Evolutionary conservation across 2,329 filamentous ascomycete genomes (phyloP).

Genomic region (Alternaria gansuensis): DNA sequence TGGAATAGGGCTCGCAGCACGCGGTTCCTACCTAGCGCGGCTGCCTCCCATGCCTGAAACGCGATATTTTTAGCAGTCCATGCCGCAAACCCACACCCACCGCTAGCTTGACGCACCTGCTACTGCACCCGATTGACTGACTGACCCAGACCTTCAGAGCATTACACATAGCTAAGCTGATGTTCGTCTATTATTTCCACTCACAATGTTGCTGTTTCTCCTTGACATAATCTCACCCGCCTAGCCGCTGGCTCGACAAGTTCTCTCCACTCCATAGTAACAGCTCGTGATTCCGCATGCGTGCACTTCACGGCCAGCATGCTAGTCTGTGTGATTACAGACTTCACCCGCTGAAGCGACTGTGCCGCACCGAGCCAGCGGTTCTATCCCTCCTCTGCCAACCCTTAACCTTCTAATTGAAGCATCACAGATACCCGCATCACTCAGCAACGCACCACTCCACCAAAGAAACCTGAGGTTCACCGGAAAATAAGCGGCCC

Average conservation of each 20-base stretch:
- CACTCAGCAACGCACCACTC: slow-evolving; percentile 4
- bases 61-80: slow-evolving; percentile 32
- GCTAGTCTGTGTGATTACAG: slow-evolving; percentile 16
- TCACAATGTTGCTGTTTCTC: slow-evolving; percentile 3
- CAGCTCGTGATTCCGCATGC: slow-evolving; percentile 27
- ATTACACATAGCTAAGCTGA: slow-evolving; percentile 29
- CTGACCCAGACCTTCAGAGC: slow-evolving; percentile 22
- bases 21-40: slow-evolving; percentile 27
- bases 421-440: slow-evolving; percentile 16
- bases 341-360: slow-evolving; percentile 22
- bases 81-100: slow-evolving; percentile 20
- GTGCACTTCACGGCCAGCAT: slow-evolving; percentile 20
- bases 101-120: slow-evolving; percentile 26
- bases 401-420: slow-evolving; percentile 38
- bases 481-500: slow-evolving; percentile 18
- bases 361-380: slow-evolving; percentile 16
- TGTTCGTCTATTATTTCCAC: slow-evolving; percentile 14
- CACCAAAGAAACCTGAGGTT: slow-evolving; percentile 4
- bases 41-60: slow-evolving; percentile 25
- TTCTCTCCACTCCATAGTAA: slow-evolving; percentile 9
- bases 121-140: slow-evolving; percentile 22
- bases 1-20: slow-evolving; percentile 29
- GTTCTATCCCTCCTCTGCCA: slow-evolving; percentile 23
- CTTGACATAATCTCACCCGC: slow-evolving; percentile 41
- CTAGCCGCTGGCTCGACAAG: slow-evolving; percentile 42